Conservation (phyloP, 2,329 filamentous ascomycete species). For the Didymellaceae sp. region DNA sequence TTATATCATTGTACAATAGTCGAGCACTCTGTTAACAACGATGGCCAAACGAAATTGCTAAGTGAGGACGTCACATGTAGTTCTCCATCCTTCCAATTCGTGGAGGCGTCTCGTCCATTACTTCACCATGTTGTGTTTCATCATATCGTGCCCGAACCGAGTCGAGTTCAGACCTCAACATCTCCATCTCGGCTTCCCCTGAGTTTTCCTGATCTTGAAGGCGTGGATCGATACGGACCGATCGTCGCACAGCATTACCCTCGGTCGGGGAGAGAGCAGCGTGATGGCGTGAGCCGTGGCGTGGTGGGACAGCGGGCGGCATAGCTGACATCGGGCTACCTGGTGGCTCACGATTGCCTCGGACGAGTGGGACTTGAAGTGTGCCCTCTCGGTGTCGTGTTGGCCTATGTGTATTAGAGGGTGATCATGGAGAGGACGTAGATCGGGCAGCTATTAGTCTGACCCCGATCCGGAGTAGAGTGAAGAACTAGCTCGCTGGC, state of each 20-base stretch:
- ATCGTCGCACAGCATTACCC: slow-evolving; percentile 12
- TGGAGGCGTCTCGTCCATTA: slow-evolving; percentile 48
- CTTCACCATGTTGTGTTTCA: slow-evolving; percentile 28
- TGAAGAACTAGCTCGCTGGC: too few relatives aligned
- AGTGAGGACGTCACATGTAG: slow-evolving; percentile 9
- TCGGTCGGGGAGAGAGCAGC: slow-evolving; percentile 5
- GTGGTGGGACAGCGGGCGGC: slow-evolving; percentile 12
- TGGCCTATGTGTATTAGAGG: too few relatives aligned
- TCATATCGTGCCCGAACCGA: slow-evolving; percentile 30
- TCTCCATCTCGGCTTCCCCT: slow-evolving; percentile 30
- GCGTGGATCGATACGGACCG: slow-evolving; percentile 18
- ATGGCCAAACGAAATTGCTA: background rate
- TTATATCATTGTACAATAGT: background rate
- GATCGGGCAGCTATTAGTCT: too few relatives aligned
- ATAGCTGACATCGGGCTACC: slow-evolving; percentile 17
- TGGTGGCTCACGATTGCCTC: slow-evolving; percentile 11
- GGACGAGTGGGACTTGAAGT: background rate
- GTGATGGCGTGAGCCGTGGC: slow-evolving; percentile 12
- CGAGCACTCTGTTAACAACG: background rate
- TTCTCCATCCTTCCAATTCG: slow-evolving; percentile 44
- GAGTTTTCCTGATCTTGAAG: slow-evolving; percentile 46
- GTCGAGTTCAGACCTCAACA: slow-evolving; percentile 38
- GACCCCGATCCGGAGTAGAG: too few relatives aligned
- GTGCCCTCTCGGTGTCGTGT: slow-evolving; percentile 1
- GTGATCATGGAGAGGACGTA: too few relatives aligned